phyloP scores from a whole-genome alignment of 2,329 filamentous ascomycete genomes.

The Hymenoscyphus repandus region DNA sequence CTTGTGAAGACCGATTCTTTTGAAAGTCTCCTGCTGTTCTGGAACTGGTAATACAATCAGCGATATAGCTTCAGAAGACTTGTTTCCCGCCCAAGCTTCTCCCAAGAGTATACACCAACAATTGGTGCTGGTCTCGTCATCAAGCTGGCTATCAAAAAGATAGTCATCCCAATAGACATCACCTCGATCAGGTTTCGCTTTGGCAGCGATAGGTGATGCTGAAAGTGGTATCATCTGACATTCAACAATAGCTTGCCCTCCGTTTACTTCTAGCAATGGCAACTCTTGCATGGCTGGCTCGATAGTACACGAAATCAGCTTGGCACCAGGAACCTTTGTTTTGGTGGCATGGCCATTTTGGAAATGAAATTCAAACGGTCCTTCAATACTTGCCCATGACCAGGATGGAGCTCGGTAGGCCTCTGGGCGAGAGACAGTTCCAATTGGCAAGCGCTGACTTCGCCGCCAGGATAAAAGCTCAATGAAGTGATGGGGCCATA shows the following conservation, averaged over 20 bases:
- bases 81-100: neutral
- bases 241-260: neutral
- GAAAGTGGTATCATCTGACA: neutral
- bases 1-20: neutral
- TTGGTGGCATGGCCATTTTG: neutral
- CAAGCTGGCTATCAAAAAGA: neutral
- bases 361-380: slow-evolving; percentile 3
- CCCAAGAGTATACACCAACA: slow-evolving; percentile 4
- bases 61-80: neutral
- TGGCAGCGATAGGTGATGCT: neutral
- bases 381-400: slow-evolving; percentile 8
- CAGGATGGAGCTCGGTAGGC: neutral
- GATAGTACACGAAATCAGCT: neutral
- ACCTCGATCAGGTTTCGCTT: neutral
- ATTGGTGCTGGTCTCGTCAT: neutral
- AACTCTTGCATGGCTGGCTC: neutral
- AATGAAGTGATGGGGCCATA: slow-evolving; percentile 13
- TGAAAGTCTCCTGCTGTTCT: neutral
- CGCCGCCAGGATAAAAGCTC: slow-evolving; percentile 6
- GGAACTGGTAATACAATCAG: neutral
- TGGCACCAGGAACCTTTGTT: neutral
- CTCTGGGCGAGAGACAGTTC: neutral
- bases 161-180: neutral
- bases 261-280: neutral
- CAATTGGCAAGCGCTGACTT: neutral